Evolutionary conservation across 2,329 filamentous ascomycete species (phyloP), one percentile per base, ranked within the genome.

Genomic region (Venturia asperata): DNA sequence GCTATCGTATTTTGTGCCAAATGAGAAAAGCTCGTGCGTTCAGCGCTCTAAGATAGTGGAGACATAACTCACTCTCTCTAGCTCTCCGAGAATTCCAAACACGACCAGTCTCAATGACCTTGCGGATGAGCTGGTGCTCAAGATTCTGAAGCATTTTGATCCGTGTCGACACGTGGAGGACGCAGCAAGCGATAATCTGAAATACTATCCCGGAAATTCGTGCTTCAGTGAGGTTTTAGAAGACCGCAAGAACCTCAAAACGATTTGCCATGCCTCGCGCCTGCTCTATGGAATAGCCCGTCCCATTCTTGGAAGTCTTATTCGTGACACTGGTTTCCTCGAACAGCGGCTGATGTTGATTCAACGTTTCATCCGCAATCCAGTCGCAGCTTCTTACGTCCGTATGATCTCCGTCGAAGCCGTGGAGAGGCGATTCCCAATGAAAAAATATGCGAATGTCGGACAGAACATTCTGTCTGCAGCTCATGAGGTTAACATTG

Each of bases 101-200:
- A 19, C 52, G 15, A 58, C 37, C 17, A 61, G 60, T 34, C 24
- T 61, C 34, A 39, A 61, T n/a, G 42, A 42, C 13, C 60, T 61
- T 43, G 37, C 60, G 15, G 42, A 45, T 45, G 60, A 61, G n/a
- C 17, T 61, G 60, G 39, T 61, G 15, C 60, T 61, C 60, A 61
- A 45, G n/a, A 61, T 61, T n/a, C 0, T 45, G 45, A 39, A 43
- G 27, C 39, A 61, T 42, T 61, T 61, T 34, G 39, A 61, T 43
- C 60, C 60, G 4, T 42, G 37, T 34, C 60, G 17, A n/a, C 52
- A 58, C 24, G 52, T 58, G 7, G 27, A 30, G 6, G 19, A 58
- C 52, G 30, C 19, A 7, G 52, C 52, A 27, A 37, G 15, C 17
- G 52, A 17, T 6, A 9, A 27, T 52, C 11, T 45, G 43, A 1